Evolutionary conservation across 257 asterid genomes (phyloP).

Genomic region (Solanum pimpinellifolium): DNA sequence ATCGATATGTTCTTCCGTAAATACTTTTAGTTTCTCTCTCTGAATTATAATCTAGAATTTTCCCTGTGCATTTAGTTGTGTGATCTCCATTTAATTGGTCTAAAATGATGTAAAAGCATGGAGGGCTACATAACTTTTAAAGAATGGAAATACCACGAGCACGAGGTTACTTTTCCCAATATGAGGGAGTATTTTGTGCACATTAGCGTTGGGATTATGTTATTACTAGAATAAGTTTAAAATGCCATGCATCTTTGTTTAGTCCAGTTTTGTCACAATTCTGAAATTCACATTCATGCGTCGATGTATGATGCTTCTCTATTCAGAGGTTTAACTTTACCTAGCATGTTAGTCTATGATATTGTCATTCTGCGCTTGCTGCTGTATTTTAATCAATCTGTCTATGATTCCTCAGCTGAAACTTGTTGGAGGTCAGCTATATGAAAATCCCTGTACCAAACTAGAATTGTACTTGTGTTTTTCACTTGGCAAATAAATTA

Average conservation of each 20-base stretch:
- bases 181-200: not conserved
- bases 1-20: not conserved
- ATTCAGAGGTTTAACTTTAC: not conserved
- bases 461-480: not conserved
- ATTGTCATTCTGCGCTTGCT: not conserved
- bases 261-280: not conserved
- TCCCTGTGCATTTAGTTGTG: not conserved
- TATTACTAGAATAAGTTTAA: not conserved
- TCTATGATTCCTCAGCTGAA: not conserved
- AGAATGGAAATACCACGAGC: not conserved
- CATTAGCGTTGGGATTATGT: not conserved
- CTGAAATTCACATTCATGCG: not conserved
- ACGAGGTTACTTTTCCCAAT: not conserved
- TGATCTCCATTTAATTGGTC: not conserved
- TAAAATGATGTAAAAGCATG: not conserved
- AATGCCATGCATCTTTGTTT: not conserved
- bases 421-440: not conserved
- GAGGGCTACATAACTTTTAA: not conserved
- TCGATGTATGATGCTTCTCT: not conserved
- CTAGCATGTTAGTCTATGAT: not conserved
- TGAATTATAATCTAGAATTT: not conserved
- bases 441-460: not conserved
- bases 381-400: not conserved
- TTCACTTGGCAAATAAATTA: not conserved
- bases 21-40: not conserved